A percentile compares a stretch with the other conserved stretches of the same genome.
These are phyloP conservation scores for Ehretia macrophylla DNA, from an alignment of 257 asterid genomes.

Conservation along the genomic window DNA sequence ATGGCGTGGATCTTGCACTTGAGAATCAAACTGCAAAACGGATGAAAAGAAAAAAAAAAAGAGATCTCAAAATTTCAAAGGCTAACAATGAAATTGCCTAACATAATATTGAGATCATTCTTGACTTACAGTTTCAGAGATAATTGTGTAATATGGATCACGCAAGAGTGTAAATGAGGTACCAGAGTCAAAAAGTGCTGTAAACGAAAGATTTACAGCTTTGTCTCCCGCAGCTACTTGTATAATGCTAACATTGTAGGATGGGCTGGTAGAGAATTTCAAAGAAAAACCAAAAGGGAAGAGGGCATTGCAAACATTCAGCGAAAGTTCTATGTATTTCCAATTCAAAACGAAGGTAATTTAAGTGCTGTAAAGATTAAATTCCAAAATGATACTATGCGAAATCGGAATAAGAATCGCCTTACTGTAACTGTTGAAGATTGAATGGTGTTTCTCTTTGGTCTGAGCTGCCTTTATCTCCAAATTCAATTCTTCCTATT, in stretches of 20 bases:
- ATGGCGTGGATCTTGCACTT: slow-evolving; percentile 49
- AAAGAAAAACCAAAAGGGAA: neutral
- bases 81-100: neutral
- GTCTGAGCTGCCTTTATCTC: slow-evolving; percentile 61
- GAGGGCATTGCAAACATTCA: neutral
- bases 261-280: neutral
- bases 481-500: slow-evolving; percentile 1
- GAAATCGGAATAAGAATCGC: neutral
- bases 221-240: slow-evolving; percentile 1
- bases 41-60: neutral
- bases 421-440: slow-evolving; percentile 59
- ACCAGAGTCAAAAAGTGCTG: neutral
- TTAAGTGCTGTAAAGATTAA: too few species aligned
- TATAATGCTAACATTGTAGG: neutral
- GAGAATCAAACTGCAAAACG: slow-evolving; percentile 56
- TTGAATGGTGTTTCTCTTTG: slow-evolving; percentile 73
- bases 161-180: neutral
- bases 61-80: neutral
- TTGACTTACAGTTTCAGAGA: neutral
- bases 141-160: neutral
- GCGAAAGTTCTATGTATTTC: neutral
- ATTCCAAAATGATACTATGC: neutral
- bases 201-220: neutral
- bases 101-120: neutral
- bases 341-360: neutral